A percentile compares a stretch with the other conserved stretches of the same genome.
Conservation (phyloP, 495 filamentous ascomycete species). For the Xylaria nigripes region DNA sequence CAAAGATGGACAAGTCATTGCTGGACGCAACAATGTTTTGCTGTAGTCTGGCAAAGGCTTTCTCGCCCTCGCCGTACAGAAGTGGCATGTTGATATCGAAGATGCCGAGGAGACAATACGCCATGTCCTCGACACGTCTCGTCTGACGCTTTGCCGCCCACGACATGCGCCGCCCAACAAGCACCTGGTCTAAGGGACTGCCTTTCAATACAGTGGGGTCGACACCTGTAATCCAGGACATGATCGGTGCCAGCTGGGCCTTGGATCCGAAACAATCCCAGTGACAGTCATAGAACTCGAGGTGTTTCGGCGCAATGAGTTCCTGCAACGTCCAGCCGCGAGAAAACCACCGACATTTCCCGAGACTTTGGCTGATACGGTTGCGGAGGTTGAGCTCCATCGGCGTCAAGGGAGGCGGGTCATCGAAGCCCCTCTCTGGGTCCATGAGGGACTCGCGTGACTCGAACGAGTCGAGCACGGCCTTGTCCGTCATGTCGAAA, state of each 20-base stretch:
- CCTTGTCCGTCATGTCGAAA: constrained; percentile 5
- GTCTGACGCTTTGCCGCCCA: constrained; percentile 23
- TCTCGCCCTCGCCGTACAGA: constrained; percentile 26
- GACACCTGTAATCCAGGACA: constrained; percentile 24
- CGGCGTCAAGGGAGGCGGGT: constrained; percentile 8
- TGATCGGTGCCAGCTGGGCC: constrained; percentile 12
- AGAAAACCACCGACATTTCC: constrained; percentile 17
- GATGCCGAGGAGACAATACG: constrained; percentile 26
- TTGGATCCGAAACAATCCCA: constrained; percentile 27
- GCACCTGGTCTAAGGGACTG: constrained; percentile 11
- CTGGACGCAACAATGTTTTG: constrained; percentile 20
- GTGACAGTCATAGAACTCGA: constrained; percentile 16
- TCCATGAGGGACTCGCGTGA: constrained; percentile 8
- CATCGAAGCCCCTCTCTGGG: constrained; percentile 2
- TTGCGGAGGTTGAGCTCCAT: constrained; percentile 12
- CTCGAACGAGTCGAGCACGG: constrained; percentile 7
- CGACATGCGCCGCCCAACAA: constrained; percentile 22
- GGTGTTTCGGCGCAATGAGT: constrained; percentile 16
- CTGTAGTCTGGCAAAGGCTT: constrained; percentile 22
- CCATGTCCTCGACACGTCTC: constrained; percentile 21
- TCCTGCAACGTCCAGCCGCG: constrained; percentile 27
- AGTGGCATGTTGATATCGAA: constrained; percentile 27
- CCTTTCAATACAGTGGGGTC: constrained; percentile 15
- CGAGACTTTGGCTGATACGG: constrained; percentile 9
- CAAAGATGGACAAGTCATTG: constrained; percentile 20